Base-by-base conservation (phyloP, 768 basidiomycete species). In the Podaxis pistillaris region DNA sequence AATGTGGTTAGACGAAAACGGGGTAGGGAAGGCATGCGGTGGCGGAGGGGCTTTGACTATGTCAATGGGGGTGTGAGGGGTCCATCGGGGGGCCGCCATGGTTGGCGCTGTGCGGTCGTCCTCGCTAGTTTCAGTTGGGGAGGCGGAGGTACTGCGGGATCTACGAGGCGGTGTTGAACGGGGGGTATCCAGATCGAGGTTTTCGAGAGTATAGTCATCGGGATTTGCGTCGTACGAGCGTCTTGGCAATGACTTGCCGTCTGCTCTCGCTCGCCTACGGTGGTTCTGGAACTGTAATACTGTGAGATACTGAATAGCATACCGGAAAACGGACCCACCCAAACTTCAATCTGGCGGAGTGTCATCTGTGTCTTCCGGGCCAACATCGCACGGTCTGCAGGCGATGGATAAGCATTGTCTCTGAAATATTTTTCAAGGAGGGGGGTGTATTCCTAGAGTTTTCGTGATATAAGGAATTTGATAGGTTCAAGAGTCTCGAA, bases 231-330 rank as follows among this genome's bases (percentile, higher is more conserved):
- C 15, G 3, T 26, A 56, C 15, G 11, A 4, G 19, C 9, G 22
- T 26, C 37, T 24, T 38, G 7, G 19, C 12, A 41, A 12, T 3
- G 56, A 24, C 24, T 13, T 70, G 5, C 73, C 73, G 17, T 74
- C 77, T 50, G 68, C 71, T 49, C 69, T 78, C 0, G 75, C 73
- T 8, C 79, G 76, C 55, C 73, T 74, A 3, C 85, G 78, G 41
- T 79, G 80, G 38, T 86, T 86, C 71, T 86, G 84, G 57, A 86
- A 86, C 84, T 86, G 54, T 13, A 56, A 13, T 22, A 1, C 17
- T 15, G 44, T 63, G 6, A 55, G 15, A 51, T 15, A 36, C n/a
- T 28, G 36, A 19, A 58, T 11, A 7, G 13, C 19, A 56, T 22
- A n/a, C 17, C 22, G 37, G 30, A 38, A 11, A 0, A 49, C 76